A percentile compares a stretch with the other conserved stretches of the same genome.
phyloP scores from a whole-genome alignment of 2,329 filamentous ascomycete species.

The Fusarium tanahbumbuense region DNA sequence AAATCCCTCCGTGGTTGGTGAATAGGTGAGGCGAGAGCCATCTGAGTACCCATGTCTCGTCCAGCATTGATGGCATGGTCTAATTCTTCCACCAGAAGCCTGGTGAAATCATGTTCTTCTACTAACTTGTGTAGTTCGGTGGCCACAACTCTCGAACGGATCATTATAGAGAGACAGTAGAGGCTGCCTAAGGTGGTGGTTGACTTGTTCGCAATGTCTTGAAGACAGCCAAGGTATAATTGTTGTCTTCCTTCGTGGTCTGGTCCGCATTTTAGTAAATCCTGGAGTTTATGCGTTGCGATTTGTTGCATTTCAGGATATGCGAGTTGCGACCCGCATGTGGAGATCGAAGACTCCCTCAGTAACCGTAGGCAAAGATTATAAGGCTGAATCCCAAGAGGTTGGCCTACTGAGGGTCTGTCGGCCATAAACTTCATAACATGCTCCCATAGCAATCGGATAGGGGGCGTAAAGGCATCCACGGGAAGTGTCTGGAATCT shows the following conservation, averaged over 20 bases:
- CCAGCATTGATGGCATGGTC: slow-evolving; percentile 61
- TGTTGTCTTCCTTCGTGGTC: slow-evolving; percentile 65
- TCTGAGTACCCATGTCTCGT: slow-evolving; percentile 53
- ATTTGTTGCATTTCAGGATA: slow-evolving; percentile 72
- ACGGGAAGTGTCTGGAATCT: slow-evolving; percentile 76
- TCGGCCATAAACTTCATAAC: slow-evolving; percentile 63
- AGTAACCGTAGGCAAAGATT: slow-evolving; percentile 73
- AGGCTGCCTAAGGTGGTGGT: slow-evolving; percentile 77
- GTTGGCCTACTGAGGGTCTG: slow-evolving; percentile 56
- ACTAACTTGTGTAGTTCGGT: slow-evolving; percentile 69
- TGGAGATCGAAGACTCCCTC: slow-evolving; percentile 73
- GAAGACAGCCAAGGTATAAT: slow-evolving; percentile 74
- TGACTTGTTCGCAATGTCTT: slow-evolving; percentile 73
- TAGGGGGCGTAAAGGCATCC: slow-evolving; percentile 68
- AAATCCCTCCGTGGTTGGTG: slow-evolving; percentile 68
- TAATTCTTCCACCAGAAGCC: slow-evolving; percentile 73
- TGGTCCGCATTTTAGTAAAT: slow-evolving; percentile 68
- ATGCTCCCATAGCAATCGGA: slow-evolving; percentile 70
- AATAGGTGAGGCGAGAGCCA: slow-evolving; percentile 59
- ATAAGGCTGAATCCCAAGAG: slow-evolving; percentile 58
- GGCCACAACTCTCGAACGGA: slow-evolving; percentile 56
- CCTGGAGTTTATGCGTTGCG: slow-evolving; percentile 69
- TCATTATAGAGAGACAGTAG: slow-evolving; percentile 67
- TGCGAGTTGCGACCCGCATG: slow-evolving; percentile 64
- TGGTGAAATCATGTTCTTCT: slow-evolving; percentile 69